Conservation (phyloP, 352 stramenopile genomes). For the Pythium aphanidermatum region DNA sequence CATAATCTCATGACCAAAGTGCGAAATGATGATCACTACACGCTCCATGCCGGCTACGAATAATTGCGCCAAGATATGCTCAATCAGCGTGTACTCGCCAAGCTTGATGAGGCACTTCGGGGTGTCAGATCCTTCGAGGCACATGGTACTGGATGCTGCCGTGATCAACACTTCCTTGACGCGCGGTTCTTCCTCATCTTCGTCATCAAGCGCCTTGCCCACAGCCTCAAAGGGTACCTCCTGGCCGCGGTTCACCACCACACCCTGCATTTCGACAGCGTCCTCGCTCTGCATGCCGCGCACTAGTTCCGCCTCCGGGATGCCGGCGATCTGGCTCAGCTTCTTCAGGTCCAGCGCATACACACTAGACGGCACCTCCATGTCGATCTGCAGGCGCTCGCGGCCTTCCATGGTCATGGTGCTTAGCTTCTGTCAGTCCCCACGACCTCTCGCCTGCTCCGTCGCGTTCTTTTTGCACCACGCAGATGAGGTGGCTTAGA, state of each 20-base stretch:
- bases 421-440: no score
- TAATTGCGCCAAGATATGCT: slow-evolving; percentile 76
- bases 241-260: slow-evolving; percentile 70
- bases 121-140: slow-evolving; percentile 66
- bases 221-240: slow-evolving; percentile 77
- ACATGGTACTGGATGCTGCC: slow-evolving; percentile 72
- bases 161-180: slow-evolving; percentile 79
- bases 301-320: slow-evolving; percentile 65
- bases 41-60: slow-evolving; percentile 78
- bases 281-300: slow-evolving; percentile 66
- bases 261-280: slow-evolving; percentile 75
- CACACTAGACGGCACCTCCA: slow-evolving; percentile 73
- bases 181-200: slow-evolving; percentile 9
- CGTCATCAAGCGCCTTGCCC: slow-evolving; percentile 30
- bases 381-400: slow-evolving; percentile 52
- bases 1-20: slow-evolving; percentile 78
- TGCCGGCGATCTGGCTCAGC: slow-evolving; percentile 53
- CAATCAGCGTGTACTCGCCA: slow-evolving; percentile 71
- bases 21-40: slow-evolving; percentile 82
- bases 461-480: no score
- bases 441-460: no score
- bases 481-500: no score
- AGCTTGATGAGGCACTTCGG: slow-evolving; percentile 76
- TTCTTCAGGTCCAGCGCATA: slow-evolving; percentile 66
- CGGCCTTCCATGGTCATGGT: slow-evolving; percentile 12